phyloP scores from a whole-genome alignment of 306 rosid species.

The Parietaria judaica region DNA sequence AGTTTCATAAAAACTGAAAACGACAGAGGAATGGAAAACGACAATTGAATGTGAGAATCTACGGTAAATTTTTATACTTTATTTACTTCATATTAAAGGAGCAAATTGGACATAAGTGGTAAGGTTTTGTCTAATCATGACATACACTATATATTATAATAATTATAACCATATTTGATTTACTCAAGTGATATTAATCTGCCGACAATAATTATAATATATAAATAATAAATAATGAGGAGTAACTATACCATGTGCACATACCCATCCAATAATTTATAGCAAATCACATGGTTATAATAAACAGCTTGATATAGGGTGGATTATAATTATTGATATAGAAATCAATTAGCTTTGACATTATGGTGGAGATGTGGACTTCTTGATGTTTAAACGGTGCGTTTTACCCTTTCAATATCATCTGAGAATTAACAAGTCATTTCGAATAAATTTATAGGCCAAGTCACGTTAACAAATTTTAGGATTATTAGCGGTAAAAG shows the following conservation, averaged over 20 bases:
- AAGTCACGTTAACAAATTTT: no score
- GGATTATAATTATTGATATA: neutral
- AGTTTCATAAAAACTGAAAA: no score
- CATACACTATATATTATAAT: neutral
- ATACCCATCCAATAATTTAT: neutral
- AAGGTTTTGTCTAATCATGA: neutral
- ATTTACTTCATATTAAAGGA: no score
- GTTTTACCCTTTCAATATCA: no score
- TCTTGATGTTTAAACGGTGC: neutral
- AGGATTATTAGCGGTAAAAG: no score
- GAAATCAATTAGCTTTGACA: neutral
- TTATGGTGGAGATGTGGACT: neutral
- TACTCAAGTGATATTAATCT: neutral
- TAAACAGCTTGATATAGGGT: neutral
- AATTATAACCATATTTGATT: neutral
- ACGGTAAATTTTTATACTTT: no score
- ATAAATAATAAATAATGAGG: conserved; percentile 6
- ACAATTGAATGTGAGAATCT: no score
- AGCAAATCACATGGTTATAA: neutral
- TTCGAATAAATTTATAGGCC: no score
- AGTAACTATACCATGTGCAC: conserved; percentile 3
- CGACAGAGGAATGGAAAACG: no score
- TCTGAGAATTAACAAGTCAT: no score
- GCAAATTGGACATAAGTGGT: neutral
- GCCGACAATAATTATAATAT: conserved; percentile 11